phyloP scores from a whole-genome alignment of 441 rosid genomes.

The Bocquillonia castaneifolia region DNA sequence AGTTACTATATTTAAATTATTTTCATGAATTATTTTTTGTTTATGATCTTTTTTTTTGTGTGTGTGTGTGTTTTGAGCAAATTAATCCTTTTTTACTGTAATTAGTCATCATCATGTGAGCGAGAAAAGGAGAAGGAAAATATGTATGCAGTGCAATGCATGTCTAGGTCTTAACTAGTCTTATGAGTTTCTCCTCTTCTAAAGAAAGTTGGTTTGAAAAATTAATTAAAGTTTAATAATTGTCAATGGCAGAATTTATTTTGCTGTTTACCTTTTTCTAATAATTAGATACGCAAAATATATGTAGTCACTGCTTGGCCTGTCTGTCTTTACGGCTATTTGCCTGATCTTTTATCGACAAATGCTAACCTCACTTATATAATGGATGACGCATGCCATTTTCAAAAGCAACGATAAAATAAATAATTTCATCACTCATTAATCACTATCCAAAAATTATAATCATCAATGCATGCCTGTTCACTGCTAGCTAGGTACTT shows the following conservation, averaged over 20 bases:
- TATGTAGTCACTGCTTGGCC: conserved; percentile 16
- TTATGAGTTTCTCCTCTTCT: too few relatives aligned
- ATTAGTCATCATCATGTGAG: conserved; percentile 14
- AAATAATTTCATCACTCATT: conserved; percentile 5
- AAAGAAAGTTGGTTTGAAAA: neutral
- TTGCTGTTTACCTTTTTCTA: neutral
- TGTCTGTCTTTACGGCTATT: conserved; percentile 30
- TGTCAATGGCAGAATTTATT: conserved; percentile 9
- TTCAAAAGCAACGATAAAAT: neutral
- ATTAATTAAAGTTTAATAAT: neutral
- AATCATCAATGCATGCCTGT: neutral
- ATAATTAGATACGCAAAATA: neutral
- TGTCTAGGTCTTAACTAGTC: neutral
- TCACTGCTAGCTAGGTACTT: neutral
- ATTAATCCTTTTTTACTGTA: too few relatives aligned
- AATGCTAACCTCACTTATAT: conserved; percentile 10
- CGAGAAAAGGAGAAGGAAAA: conserved; percentile 12
- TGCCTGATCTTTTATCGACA: conserved; percentile 35
- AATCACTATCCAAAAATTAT: neutral
- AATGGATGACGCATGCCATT: conserved; percentile 14
- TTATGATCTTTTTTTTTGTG: neutral
- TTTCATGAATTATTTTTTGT: conserved; percentile 3
- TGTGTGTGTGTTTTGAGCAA: neutral
- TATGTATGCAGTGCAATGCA: neutral
- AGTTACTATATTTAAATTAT: neutral